A percentile compares a stretch with the other conserved stretches of the same genome.
These are phyloP conservation scores for Fusarium vanettenii DNA, from an alignment of 2,329 filamentous ascomycete species.

Conservation along the genomic window DNA sequence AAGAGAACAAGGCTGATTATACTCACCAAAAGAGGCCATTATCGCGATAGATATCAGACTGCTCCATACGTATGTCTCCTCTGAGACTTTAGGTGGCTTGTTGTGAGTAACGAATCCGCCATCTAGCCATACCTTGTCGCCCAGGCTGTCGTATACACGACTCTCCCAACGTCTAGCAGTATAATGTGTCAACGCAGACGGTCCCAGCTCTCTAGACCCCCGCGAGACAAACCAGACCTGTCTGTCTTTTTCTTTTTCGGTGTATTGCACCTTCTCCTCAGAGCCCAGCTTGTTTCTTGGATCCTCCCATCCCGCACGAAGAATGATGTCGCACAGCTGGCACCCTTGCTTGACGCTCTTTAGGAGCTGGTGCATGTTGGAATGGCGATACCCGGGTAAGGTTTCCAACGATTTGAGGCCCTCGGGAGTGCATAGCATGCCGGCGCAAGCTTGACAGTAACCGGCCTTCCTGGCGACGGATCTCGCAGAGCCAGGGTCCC, in stretches of 20 bases:
- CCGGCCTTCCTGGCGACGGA: not conserved
- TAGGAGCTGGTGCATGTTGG: not conserved
- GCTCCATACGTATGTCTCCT: not conserved
- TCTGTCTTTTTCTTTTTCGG: not conserved
- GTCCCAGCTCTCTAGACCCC: not conserved
- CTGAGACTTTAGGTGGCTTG: not conserved
- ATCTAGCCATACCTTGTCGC: not conserved
- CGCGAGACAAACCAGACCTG: not conserved
- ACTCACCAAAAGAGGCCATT: not conserved
- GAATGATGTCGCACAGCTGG: conserved; percentile 1
- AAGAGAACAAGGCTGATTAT: too few relatives aligned
- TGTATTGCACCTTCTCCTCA: not conserved
- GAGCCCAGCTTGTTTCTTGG: not conserved
- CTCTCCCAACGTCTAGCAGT: not conserved
- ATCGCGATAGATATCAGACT: not conserved
- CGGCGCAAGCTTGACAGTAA: not conserved
- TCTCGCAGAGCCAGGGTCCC: not conserved
- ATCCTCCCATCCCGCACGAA: not conserved
- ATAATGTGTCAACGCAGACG: not conserved
- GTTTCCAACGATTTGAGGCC: not conserved
- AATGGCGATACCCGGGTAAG: conserved; percentile 6
- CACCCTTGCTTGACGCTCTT: not conserved
- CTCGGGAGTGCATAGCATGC: conserved; percentile 1
- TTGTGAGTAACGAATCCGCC: not conserved
- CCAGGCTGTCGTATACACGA: not conserved